Evolutionary conservation across 192 early-diverging fungal genomes (phyloP), one percentile per base, ranked within the genome.

Genomic region (Coemansia sp.): DNA sequence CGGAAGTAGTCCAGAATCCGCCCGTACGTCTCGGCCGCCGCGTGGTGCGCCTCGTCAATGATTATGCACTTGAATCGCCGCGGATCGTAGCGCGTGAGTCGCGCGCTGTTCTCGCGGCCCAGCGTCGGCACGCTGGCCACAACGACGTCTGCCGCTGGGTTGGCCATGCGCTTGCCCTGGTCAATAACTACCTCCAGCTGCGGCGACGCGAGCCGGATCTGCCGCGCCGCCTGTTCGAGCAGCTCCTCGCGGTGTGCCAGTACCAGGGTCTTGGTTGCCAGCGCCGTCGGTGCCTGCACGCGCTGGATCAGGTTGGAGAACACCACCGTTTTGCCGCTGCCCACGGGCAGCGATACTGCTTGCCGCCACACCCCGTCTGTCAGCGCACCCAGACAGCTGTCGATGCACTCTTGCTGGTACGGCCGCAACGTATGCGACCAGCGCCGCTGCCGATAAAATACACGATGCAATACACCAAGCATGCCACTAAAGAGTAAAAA

Each of bases 31-130:
- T 76, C 58, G n/a, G 92, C 91, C 0, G 90, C 83, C 3, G 92
- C 89, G 65, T 98, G 95, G 63, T 96, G 95, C 4, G 94, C 95
- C 87, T 93, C 89, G 66, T 91, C 94, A 49, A 98, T 92, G 19
- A 98, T 83, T 42, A 98, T 88, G 29, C 84, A 83, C 55, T 98
- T 96, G 87, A 90, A 98, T 19, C 81, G 48, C 7, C 40, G 31
- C 4, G 93, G 92, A 29, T 96, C 84, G 54, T 90, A 91, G 33
- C 82, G 71, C 9, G 58, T 48, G 7, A 95, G 55, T 14, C 93
- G 66, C 12, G 44, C 25, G 27, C 78, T 69, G n/a, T 65, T 40
- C 9, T 47, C 58, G 4, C 53, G 48, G 2, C 91, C 92, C 23
- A 96, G 81, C 5, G 88, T 84, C 5, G 84, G 82, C 11, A 94